Percentiles rank a stretch among this genome's conserved stretches.
phyloP scores from a whole-genome alignment of 1,284 basidiomycete species.

The Sparassis latifolia region DNA sequence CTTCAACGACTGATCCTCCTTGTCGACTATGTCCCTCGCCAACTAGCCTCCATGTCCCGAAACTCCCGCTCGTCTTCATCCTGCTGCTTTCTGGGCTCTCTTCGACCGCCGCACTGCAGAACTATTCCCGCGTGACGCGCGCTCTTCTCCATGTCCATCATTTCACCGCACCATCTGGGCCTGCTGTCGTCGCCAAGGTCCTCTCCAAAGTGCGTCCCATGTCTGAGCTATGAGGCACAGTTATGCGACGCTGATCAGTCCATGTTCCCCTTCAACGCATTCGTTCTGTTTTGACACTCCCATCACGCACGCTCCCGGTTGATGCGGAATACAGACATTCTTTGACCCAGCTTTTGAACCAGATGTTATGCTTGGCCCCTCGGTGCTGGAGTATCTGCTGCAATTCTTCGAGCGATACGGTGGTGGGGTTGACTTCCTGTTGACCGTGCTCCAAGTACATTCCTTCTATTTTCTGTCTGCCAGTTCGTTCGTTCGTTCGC shows the following conservation, averaged over 20 bases:
- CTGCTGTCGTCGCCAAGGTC: slow-evolving; percentile 41
- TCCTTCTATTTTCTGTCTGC: not conserved
- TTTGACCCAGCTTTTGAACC: slow-evolving; percentile 56
- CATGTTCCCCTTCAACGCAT: too few species aligned
- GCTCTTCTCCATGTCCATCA: slow-evolving; percentile 48
- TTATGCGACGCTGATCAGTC: too few species aligned
- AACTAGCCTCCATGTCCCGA: slow-evolving; percentile 34
- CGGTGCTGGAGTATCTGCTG: slow-evolving; percentile 43
- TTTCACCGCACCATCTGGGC: slow-evolving; percentile 42
- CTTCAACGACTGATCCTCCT: not conserved
- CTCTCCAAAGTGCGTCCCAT: slow-evolving; percentile 37
- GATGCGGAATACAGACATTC: slow-evolving; percentile 42
- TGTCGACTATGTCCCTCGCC: slow-evolving; percentile 2
- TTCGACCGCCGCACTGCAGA: slow-evolving; percentile 32
- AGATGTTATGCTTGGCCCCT: slow-evolving; percentile 53
- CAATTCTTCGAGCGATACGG: slow-evolving; percentile 51
- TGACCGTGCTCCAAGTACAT: slow-evolving; percentile 55
- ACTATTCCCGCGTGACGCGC: slow-evolving; percentile 52
- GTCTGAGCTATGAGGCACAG: too few species aligned
- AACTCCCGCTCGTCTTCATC: slow-evolving; percentile 54
- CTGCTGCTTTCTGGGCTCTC: slow-evolving; percentile 52
- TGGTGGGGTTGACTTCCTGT: slow-evolving; percentile 46
- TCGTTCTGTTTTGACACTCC: not conserved
- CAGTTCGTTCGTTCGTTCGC: not conserved
- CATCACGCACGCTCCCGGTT: not conserved